Evolutionary conservation across 2,329 filamentous ascomycete species (phyloP).

Genomic region (Pseudofabraea citricarpa): DNA sequence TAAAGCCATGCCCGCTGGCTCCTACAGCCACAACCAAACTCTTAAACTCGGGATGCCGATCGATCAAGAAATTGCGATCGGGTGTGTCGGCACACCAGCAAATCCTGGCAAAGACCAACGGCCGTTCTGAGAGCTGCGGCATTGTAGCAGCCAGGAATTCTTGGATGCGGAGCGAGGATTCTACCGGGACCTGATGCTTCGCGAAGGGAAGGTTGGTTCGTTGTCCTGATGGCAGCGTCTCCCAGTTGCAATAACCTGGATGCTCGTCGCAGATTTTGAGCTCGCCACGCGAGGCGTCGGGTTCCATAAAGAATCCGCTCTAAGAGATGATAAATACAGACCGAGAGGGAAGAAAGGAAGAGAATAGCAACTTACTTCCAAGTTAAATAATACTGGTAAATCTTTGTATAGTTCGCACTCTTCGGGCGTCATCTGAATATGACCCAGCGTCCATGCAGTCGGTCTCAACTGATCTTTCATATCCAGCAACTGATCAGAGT

Average conservation of each 20-base stretch:
- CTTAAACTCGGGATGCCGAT: constrained; percentile 38
- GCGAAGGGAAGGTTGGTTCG: constrained; percentile 14
- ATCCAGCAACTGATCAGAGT: constrained; percentile 40
- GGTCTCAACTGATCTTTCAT: constrained; percentile 47
- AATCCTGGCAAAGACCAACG: constrained; percentile 44
- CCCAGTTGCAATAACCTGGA: constrained; percentile 48
- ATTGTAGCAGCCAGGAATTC: constrained; percentile 45
- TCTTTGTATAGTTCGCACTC: constrained; percentile 41
- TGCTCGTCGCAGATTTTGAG: constrained; percentile 51
- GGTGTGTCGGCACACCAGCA: constrained; percentile 55
- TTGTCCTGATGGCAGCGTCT: constrained; percentile 14
- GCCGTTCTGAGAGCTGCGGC: constrained; percentile 44
- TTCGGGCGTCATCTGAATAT: constrained; percentile 41
- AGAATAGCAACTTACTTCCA: constrained; percentile 34
- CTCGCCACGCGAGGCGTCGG: constrained; percentile 38
- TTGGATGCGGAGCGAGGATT: constrained; percentile 41
- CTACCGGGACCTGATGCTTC: constrained; percentile 37
- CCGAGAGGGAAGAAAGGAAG: too few relatives aligned
- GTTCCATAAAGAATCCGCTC: constrained; percentile 43
- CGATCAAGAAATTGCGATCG: constrained; percentile 48
- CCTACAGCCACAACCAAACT: constrained; percentile 43
- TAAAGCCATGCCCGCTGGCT: constrained; percentile 48
- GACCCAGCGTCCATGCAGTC: constrained; percentile 48
- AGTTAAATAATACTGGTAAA: constrained; percentile 43
- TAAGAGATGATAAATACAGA: not conserved